Percentiles rank a stretch among this genome's conserved stretches.
Conservation (phyloP, 1,284 basidiomycete species). For the Porogramme epimiltina region DNA sequence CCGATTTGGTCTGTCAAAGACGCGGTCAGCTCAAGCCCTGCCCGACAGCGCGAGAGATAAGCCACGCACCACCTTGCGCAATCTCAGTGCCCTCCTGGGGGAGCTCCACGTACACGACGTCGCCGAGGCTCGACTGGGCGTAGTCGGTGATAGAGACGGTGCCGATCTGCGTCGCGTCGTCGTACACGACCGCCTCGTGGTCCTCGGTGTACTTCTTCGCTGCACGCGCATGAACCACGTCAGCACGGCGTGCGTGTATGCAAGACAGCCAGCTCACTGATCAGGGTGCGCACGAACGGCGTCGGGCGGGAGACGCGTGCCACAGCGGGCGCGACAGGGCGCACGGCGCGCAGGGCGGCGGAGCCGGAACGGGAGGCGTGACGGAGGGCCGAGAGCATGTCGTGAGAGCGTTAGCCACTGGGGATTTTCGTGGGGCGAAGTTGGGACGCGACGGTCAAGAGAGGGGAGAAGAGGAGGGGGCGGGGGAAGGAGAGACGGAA, state of each 20-base stretch:
- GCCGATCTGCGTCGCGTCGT: conserved; percentile 80
- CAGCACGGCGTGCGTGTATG: neutral
- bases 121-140: conserved; percentile 91
- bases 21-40: too few species aligned
- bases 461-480: too few species aligned
- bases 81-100: conserved; percentile 74
- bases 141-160: conserved; percentile 92
- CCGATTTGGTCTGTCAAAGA: conserved; percentile 92
- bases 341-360: conserved; percentile 27
- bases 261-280: conserved; percentile 34
- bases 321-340: conserved; percentile 16
- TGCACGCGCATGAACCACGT: conserved; percentile 34
- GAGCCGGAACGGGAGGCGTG: conserved; percentile 31
- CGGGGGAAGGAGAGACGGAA: conserved; percentile 12
- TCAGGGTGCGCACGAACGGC: conserved; percentile 36
- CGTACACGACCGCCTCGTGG: conserved; percentile 89
- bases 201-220: conserved; percentile 87
- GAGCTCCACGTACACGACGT: conserved; percentile 98
- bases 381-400: conserved; percentile 32
- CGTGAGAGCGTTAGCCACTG: neutral
- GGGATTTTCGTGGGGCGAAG: neutral
- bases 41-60: too few species aligned
- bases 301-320: conserved; percentile 18
- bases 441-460: too few species aligned
- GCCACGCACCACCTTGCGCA: conserved; percentile 72